These are phyloP conservation scores for Coccinonectria pachysandricola DNA, from an alignment of 2,329 filamentous ascomycete genomes.

Conservation along the genomic window DNA sequence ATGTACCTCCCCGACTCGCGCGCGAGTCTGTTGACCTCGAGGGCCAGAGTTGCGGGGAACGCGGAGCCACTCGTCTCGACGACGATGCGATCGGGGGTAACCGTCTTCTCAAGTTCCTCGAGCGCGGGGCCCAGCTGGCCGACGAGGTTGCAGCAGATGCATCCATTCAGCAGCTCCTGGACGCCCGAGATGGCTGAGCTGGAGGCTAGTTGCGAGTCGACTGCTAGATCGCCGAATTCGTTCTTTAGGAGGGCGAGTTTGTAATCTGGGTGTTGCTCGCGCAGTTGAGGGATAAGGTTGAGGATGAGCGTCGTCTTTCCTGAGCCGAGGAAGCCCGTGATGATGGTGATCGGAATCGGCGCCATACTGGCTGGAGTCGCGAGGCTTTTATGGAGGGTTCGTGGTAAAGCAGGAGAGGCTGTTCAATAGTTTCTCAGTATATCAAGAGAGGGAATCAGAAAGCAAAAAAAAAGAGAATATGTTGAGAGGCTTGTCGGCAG, in stretches of 20 bases:
- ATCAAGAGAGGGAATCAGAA: too few relatives aligned
- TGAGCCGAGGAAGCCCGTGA: conserved; percentile 92
- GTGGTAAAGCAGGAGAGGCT: too few relatives aligned
- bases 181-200: conserved; percentile 79
- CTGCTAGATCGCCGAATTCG: conserved; percentile 88
- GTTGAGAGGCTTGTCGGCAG: too few relatives aligned
- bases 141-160: conserved; percentile 98
- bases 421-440: too few relatives aligned
- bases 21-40: conserved; percentile 76
- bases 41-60: conserved; percentile 78
- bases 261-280: conserved; percentile 61
- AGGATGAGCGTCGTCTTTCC: conserved; percentile 95
- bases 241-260: conserved; percentile 93
- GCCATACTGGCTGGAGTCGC: conserved; percentile 36
- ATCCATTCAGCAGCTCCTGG: conserved; percentile 87
- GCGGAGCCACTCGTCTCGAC: conserved; percentile 88
- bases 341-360: conserved; percentile 81
- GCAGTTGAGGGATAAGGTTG: conserved; percentile 84
- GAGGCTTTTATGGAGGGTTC: too few relatives aligned
- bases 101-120: conserved; percentile 51
- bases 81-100: conserved; percentile 71
- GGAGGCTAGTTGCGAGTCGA: conserved; percentile 85
- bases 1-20: conserved; percentile 59
- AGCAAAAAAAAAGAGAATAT: too few relatives aligned
- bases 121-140: conserved; percentile 80